Evolutionary conservation across 768 basidiomycete genomes (phyloP), one percentile per base, ranked within the genome.

Genomic region (Cubamyces sp.): DNA sequence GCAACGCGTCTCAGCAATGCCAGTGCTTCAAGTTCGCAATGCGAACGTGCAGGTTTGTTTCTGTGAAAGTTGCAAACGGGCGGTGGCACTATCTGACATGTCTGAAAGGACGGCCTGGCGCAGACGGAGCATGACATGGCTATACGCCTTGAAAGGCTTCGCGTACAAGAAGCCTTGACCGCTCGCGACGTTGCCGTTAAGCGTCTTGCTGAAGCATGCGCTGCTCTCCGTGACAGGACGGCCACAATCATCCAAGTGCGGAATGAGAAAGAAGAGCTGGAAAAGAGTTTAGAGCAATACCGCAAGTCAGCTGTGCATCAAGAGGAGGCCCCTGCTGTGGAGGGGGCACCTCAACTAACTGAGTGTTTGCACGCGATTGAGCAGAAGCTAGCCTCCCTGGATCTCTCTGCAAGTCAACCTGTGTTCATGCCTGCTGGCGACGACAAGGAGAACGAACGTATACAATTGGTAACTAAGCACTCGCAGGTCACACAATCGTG

Each of bases 141-240:
- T 21, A 50, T 64, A 8, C 57, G 59, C 3, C 51, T 66, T 5
- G 67, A 68, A 19, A 37, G 64, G 37, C 19, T 66, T 26, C 62
- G 64, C 14, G 81, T 85, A 1, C 72, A 71, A 21, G 87, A 90
- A 67, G 87, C 85, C 1, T 71, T 87, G 54, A 76, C 74, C 26
- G 89, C 88, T 30, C 84, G 89, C 42, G 89, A 91, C 68, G 81
- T 79, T 30, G 82, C 81, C 16, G 81, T 88, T 1, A 74, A 81
- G 43, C 83, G 82, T 30, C 79, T 91, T 14, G 77, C 81, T 34
- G 81, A 84, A 48, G 87, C 87, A 11, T 87, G 85, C 68, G 70
- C 75, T 15, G 84, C 85, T 0, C 75, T 90, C 66, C 81, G 81
- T n/a, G 80, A 87, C 69, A 89, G 90, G 73, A 78, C 81, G 1